These are phyloP conservation scores for Kluyveromyces dobzhanskii DNA, from an alignment of 805 yeast genomes.

Conservation along the genomic window DNA sequence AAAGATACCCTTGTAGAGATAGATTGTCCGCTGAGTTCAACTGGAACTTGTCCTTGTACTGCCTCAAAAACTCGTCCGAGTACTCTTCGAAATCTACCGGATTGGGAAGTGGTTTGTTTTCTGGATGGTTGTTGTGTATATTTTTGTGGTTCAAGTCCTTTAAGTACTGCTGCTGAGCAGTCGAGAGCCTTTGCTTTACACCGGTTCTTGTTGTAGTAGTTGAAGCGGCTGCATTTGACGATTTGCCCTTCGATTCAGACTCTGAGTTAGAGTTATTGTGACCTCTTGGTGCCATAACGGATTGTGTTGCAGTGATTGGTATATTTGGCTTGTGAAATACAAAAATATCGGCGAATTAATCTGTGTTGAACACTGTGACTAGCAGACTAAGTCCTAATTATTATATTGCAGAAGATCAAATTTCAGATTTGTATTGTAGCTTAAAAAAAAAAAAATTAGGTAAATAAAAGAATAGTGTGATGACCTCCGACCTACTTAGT, in stretches of 20 bases:
- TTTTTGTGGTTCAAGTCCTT: constrained; percentile 60
- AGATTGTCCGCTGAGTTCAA: constrained; percentile 51
- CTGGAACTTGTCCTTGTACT: constrained; percentile 54
- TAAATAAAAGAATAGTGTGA: no score
- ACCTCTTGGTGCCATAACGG: constrained; percentile 5
- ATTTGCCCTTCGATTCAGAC: constrained; percentile 19
- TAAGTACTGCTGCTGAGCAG: constrained; percentile 55
- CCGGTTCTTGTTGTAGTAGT: constrained; percentile 44
- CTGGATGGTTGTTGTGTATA: constrained; percentile 67
- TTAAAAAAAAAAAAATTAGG: no score
- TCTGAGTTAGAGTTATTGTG: constrained; percentile 23
- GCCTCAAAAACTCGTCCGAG: constrained; percentile 55
- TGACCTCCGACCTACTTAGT: no score
- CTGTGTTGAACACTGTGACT: no score
- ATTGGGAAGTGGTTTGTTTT: constrained; percentile 40
- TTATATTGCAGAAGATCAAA: no score
- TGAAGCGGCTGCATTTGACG: constrained; percentile 9
- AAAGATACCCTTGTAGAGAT: constrained; percentile 59
- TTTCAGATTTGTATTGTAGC: no score
- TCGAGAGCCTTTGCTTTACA: constrained; percentile 38
- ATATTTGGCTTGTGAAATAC: no score
- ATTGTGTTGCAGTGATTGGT: background rate
- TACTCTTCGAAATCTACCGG: constrained; percentile 65
- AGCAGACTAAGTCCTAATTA: no score
- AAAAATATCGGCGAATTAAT: no score